Base-by-base conservation (phyloP, 495 filamentous ascomycete species). In the Hyaloscypha variabilis region DNA sequence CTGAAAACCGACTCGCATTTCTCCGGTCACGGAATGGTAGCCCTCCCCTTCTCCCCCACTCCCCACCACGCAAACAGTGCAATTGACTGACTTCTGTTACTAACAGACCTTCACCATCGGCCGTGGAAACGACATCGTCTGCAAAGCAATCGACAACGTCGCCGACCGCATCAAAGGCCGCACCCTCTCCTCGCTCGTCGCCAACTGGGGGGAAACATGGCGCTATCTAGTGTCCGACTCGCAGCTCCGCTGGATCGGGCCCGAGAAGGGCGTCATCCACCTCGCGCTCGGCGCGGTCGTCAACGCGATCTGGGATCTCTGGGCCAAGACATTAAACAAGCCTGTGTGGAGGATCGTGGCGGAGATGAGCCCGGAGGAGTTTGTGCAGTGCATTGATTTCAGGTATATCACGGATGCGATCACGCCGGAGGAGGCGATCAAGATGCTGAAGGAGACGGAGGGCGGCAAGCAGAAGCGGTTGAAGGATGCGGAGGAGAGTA, bases 221-320 rank as follows among this genome's bases (percentile, higher is more conserved):
- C 87, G 93, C 2, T 88, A 94, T 76, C 89, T 97, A 0, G 92
- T 95, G 72, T 89, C 88, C 61, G 94, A 97, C 83, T 90, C 86
- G 60, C 94, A 97, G 71, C 81, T 97, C 31, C 91, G 94, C 30
- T 97, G 94, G 94, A 94, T 97, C 72, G 94, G 94, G 0, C 94
- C 94, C 2, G 94, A 97, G 73, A 97, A 97, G 78, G 94, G 94
- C 58, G 94, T 97, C 19, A 95, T 94, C 67, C 94, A 97, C 76
- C 87, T 97, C 0, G 94, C 94, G 2, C 88, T 96, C 0, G 93
- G 91, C 29, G 91, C 93, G 36, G 89, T 97, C 25, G 89, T 97
- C 61, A 97, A 97, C 74, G 94, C 93, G 0, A 78, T 96, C 66
- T 97, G 94, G 94, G 94, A 97, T 78, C 86, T 97, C 19, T 96